Conservation (phyloP, 768 basidiomycete genomes). For the Phaeotremella skinneri region DNA sequence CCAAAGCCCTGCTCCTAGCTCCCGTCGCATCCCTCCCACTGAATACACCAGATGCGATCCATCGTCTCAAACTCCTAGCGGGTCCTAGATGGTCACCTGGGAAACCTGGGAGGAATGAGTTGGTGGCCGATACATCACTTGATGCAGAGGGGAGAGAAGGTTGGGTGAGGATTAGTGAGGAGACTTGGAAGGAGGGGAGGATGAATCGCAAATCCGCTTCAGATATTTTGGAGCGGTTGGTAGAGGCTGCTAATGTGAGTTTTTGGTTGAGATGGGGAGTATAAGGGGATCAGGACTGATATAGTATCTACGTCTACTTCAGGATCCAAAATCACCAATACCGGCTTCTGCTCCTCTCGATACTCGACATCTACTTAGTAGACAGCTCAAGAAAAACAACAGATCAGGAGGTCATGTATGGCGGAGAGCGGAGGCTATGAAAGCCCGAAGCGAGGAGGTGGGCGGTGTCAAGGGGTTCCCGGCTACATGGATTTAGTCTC, state of each 20-base stretch:
- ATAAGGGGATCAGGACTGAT: background rate
- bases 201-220: constrained; percentile 96
- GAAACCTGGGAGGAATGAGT: constrained; percentile 33
- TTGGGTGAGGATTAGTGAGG: constrained; percentile 85
- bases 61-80: constrained; percentile 84
- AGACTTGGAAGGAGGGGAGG: constrained; percentile 72
- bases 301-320: background rate
- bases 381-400: constrained; percentile 67
- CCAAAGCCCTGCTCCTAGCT: constrained; percentile 71
- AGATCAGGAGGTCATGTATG: constrained; percentile 53
- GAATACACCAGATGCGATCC: constrained; percentile 62
- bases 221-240: constrained; percentile 73
- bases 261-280: background rate
- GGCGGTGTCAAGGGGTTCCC: constrained; percentile 79
- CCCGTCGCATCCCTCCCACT: constrained; percentile 73
- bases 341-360: constrained; percentile 68
- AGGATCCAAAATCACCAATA: constrained; percentile 38
- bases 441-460: constrained; percentile 51
- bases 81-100: constrained; percentile 78
- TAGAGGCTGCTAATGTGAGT: constrained; percentile 83
- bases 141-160: constrained; percentile 58
- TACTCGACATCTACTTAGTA: constrained; percentile 71
- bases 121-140: constrained; percentile 6
- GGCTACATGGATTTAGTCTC: constrained; percentile 65
- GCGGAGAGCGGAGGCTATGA: constrained; percentile 55